phyloP scores from a whole-genome alignment of 2,329 filamentous ascomycete species.

The Intubia oerlemansii region DNA sequence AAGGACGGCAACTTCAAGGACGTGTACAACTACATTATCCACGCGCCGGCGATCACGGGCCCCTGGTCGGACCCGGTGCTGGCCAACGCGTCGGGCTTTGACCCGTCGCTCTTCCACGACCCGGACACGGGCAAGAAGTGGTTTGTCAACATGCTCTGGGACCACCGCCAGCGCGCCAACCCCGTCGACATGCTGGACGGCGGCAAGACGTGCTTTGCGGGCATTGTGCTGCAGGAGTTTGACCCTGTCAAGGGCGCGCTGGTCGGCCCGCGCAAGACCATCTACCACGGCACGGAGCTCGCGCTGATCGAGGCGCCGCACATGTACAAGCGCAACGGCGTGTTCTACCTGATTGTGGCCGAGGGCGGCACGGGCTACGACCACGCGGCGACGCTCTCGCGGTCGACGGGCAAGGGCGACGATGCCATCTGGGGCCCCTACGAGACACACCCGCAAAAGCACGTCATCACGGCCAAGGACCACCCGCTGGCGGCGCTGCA shows the following conservation, averaged over 20 bases:
- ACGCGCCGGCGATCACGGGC: constrained; percentile 27
- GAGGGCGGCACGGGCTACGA: constrained; percentile 39
- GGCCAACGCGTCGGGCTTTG: constrained; percentile 31
- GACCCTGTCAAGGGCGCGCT: constrained; percentile 25
- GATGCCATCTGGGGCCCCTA: constrained; percentile 34
- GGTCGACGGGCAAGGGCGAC: constrained; percentile 16
- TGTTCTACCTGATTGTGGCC: constrained; percentile 37
- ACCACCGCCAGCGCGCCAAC: constrained; percentile 25
- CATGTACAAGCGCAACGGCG: constrained; percentile 33
- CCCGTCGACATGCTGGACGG: no score
- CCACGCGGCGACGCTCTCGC: constrained; percentile 36
- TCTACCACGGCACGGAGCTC: constrained; percentile 32
- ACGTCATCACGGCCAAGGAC: constrained; percentile 32
- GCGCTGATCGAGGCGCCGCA: constrained; percentile 34
- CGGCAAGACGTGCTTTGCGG: constrained; percentile 27
- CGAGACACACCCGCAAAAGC: constrained; percentile 33
- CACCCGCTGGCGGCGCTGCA: constrained; percentile 26
- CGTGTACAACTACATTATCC: constrained; percentile 29
- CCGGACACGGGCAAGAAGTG: constrained; percentile 28
- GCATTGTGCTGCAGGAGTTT: constrained; percentile 37
- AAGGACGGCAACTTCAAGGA: constrained; percentile 37
- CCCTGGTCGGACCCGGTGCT: constrained; percentile 41
- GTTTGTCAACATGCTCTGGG: constrained; percentile 35
- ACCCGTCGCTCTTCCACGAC: constrained; percentile 38
- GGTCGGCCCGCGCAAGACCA: constrained; percentile 31